Evolutionary conservation across 768 basidiomycete genomes (phyloP), one percentile per base, ranked within the genome.

Genomic region (Russula compacta): DNA sequence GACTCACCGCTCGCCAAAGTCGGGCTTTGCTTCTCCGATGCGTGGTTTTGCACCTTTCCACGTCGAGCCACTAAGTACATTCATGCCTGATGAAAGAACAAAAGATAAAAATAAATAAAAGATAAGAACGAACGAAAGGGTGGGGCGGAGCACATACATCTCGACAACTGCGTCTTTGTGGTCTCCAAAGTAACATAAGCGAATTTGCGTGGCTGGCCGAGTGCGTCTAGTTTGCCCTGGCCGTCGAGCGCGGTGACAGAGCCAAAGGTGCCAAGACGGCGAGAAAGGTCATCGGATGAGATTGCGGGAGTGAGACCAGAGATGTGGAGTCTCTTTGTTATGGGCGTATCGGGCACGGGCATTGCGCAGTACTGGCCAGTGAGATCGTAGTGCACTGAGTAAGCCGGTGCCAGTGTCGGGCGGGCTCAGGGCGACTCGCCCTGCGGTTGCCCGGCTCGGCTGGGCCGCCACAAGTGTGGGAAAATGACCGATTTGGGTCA

Each of bases 21-120:
- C 84, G 1, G 85, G 85, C 63, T 83, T 87, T n/a, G 91, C 90
- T 66, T 92, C 89, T 9, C 89, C 89, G 39, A 93, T 81, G 17
- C 89, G 81, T 36, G 93, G 73, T 66, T 87, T 92, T 21, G 89
- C 75, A n/a, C 92, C 92, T 73, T 91, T 92, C 88, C 89, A 94
- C 0, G 82, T 88, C 6, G 87, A 83, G 38, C 92, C 91, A 62
- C 86, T 91, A 32, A 93, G 78, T 2, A 83, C 71, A 69, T 83
- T 91, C 71, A 89, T 76, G 71, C 89, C 89, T 91, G n/a, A n/a
- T 36, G 35, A 19, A 56, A 39, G 46, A 54, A 19, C n/a, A n/a
- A n/a, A n/a, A n/a, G n/a, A n/a, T n/a, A n/a, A n/a, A n/a, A n/a
- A n/a, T n/a, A 7, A 48, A 9, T 6, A 12, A 6, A 44, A 17